Evolutionary conservation across 2,329 filamentous ascomycete genomes (phyloP).

Genomic region (Hypoxylon sp.): DNA sequence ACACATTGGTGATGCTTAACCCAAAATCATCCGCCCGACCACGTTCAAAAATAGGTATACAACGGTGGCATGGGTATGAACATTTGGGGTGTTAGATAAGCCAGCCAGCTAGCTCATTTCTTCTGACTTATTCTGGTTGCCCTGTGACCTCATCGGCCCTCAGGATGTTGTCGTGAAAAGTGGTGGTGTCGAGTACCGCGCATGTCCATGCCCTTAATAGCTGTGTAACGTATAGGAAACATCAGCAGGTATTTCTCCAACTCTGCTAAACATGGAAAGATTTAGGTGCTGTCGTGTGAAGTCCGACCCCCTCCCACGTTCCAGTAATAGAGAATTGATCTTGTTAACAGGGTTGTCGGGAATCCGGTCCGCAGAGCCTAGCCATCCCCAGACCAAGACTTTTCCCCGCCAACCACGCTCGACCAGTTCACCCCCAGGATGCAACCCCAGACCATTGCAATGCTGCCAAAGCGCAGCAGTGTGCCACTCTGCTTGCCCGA

Average conservation of each 20-base stretch:
- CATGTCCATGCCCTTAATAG: conserved; percentile 21
- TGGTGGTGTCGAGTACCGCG: conserved; percentile 31
- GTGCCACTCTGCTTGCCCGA: conserved; percentile 27
- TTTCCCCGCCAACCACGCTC: conserved; percentile 50
- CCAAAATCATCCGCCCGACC: conserved; percentile 35
- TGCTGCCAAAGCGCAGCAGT: conserved; percentile 43
- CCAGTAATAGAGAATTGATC: conserved; percentile 28
- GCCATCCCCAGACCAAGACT: conserved; percentile 47
- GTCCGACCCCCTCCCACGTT: conserved; percentile 30
- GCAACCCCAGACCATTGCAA: conserved; percentile 43
- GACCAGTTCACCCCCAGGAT: conserved; percentile 44
- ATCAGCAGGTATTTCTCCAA: conserved; percentile 33
- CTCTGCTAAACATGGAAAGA: conserved; percentile 34
- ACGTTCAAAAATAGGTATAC: conserved; percentile 32
- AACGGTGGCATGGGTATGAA: conserved; percentile 18
- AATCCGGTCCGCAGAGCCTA: conserved; percentile 48
- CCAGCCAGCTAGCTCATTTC: conserved; percentile 35
- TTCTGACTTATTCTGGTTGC: conserved; percentile 20
- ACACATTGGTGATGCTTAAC: conserved; percentile 34
- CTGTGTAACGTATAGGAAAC: conserved; percentile 40
- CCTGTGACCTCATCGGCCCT: conserved; percentile 40
- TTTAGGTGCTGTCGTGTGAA: conserved; percentile 30
- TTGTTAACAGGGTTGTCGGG: conserved; percentile 40
- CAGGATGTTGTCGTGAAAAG: conserved; percentile 31
- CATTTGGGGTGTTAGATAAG: conserved; percentile 13